phyloP scores from a whole-genome alignment of 306 rosid genomes.

The Prunus davidiana region DNA sequence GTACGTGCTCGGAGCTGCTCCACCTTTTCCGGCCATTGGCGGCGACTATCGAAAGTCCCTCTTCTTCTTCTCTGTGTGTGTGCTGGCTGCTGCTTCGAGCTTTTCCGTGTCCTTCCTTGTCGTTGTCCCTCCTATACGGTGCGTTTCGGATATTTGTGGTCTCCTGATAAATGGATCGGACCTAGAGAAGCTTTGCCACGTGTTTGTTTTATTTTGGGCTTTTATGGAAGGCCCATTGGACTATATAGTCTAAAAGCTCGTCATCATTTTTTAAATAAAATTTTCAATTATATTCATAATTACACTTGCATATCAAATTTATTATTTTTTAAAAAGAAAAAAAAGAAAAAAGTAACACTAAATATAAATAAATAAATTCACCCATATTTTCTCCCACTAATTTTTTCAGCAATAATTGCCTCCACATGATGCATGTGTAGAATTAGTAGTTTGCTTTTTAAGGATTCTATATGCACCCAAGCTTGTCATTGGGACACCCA shows the following conservation, averaged over 20 bases:
- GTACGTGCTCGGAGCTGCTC: slow-evolving; percentile 59
- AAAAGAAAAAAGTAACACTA: too few relatives aligned
- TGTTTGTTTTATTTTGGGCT: not conserved
- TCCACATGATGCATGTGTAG: too few relatives aligned
- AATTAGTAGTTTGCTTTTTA: too few relatives aligned
- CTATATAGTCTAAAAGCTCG: too few relatives aligned
- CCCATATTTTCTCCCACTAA: too few relatives aligned
- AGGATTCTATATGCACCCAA: not conserved
- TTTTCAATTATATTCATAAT: too few relatives aligned
- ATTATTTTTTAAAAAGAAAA: too few relatives aligned
- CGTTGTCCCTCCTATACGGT: not conserved
- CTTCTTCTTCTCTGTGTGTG: not conserved
- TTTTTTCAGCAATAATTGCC: too few relatives aligned
- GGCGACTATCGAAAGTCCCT: not conserved
- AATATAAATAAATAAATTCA: too few relatives aligned
- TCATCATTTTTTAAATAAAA: too few relatives aligned
- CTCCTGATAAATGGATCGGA: not conserved
- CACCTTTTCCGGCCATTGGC: slow-evolving; percentile 66
- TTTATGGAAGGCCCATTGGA: not conserved
- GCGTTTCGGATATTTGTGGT: not conserved
- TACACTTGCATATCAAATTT: too few relatives aligned
- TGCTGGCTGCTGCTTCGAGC: not conserved
- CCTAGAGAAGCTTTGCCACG: not conserved
- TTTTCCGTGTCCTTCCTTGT: not conserved
- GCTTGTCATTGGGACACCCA: too few relatives aligned